Evolutionary conservation across 2,329 filamentous ascomycete species (phyloP).

Genomic region (Fulvia fulva): DNA sequence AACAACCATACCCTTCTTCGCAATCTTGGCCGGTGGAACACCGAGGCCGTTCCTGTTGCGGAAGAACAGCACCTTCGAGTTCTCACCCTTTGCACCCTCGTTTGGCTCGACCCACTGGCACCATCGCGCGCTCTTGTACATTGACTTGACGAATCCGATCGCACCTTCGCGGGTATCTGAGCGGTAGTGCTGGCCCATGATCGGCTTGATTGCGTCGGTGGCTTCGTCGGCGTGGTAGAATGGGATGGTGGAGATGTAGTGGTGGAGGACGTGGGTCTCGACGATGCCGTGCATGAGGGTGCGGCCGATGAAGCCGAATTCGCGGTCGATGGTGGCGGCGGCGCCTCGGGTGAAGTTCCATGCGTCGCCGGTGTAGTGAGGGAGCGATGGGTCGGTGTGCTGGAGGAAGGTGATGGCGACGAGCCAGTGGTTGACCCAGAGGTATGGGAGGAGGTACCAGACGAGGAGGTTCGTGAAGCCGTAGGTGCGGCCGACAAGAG

Average conservation of each 20-base stretch:
- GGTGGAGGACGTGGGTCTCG: conserved; percentile 96
- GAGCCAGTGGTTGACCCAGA: conserved; percentile 99
- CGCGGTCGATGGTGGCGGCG: conserved; percentile 91
- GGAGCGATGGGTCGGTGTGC: conserved; percentile 90
- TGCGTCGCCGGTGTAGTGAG: conserved; percentile 79
- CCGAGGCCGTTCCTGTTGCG: conserved; percentile 89
- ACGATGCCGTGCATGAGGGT: conserved; percentile 91
- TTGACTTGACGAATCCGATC: conserved; percentile 74
- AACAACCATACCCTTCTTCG: conserved; percentile 17
- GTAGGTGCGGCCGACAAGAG: conserved; percentile 68
- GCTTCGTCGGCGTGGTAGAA: conserved; percentile 97
- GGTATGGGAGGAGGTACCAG: conserved; percentile 92
- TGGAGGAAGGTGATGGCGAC: conserved; percentile 96
- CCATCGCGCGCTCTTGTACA: conserved; percentile 76
- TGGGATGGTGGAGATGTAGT: conserved; percentile 93
- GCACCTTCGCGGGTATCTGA: conserved; percentile 72
- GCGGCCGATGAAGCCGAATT: conserved; percentile 93
- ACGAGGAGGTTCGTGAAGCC: conserved; percentile 84
- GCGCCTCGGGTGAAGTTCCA: conserved; percentile 95
- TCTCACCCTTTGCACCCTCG: conserved; percentile 72
- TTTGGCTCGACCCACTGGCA: conserved; percentile 98
- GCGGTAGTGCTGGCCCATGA: conserved; percentile 97
- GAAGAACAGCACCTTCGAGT: conserved; percentile 87
- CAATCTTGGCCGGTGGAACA: conserved; percentile 45
- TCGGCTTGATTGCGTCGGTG: conserved; percentile 83